Evolutionary conservation across 768 basidiomycete species (phyloP).

Genomic region (Crepidotus variabilis): DNA sequence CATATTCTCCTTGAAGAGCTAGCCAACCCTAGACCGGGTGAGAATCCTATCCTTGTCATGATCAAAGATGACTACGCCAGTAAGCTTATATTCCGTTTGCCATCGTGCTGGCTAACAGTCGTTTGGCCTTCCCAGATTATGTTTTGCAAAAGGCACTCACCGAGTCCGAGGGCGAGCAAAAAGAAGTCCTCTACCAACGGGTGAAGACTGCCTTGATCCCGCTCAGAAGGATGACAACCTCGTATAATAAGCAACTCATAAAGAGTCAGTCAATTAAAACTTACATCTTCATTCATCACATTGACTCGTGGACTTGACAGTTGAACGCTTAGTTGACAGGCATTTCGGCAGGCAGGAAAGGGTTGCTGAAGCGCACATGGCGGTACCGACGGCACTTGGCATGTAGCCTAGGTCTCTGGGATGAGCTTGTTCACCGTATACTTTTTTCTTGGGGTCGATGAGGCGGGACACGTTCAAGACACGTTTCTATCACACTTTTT

Average conservation of each 20-base stretch:
- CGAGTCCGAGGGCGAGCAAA: conserved; percentile 70
- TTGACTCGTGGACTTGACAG: conserved; percentile 25
- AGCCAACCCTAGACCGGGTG: conserved; percentile 56
- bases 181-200: conserved; percentile 54
- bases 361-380: background rate
- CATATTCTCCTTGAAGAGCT: conserved; percentile 77
- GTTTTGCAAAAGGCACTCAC: conserved; percentile 78
- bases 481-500: background rate
- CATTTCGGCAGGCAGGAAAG: conserved; percentile 12
- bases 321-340: conserved; percentile 53
- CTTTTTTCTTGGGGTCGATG: too few species aligned
- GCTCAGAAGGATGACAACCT: conserved; percentile 70
- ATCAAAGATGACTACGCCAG: conserved; percentile 91
- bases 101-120: too few species aligned
- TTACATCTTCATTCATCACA: background rate
- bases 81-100: conserved; percentile 34
- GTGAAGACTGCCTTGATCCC: conserved; percentile 65
- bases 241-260: conserved; percentile 76
- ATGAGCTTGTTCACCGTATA: background rate
- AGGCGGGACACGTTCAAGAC: background rate
- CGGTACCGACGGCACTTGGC: background rate
- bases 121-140: conserved; percentile 51
- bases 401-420: background rate
- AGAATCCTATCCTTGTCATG: conserved; percentile 64
- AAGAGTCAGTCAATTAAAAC: conserved; percentile 54